These are phyloP conservation scores for Pseudopithomyces maydicus DNA, from an alignment of 2,329 filamentous ascomycete genomes.

Conservation along the genomic window DNA sequence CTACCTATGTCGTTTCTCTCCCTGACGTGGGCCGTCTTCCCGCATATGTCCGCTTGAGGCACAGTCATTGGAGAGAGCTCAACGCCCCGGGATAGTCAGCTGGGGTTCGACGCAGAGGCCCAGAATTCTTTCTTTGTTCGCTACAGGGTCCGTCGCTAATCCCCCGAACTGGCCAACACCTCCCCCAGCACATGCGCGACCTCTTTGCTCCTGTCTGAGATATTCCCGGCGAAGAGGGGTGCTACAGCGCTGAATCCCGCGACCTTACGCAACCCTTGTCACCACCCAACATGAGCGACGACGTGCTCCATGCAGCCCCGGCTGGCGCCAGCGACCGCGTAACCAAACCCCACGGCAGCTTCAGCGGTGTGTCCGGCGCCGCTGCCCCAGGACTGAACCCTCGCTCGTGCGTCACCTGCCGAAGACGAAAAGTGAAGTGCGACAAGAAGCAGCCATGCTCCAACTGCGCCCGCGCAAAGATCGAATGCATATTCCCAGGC, in stretches of 20 bases:
- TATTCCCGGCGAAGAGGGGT: background rate
- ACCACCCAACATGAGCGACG: slow-evolving; percentile 31
- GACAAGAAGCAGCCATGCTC: slow-evolving; percentile 78
- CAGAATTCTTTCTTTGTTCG: background rate
- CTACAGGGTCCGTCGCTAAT: background rate
- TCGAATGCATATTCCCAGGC: slow-evolving; percentile 75
- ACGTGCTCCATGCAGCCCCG: slow-evolving; percentile 18
- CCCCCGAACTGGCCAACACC: background rate
- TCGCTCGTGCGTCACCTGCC: slow-evolving; percentile 44
- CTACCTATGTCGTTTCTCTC: no score
- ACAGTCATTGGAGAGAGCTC: background rate
- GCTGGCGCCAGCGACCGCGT: slow-evolving; percentile 22
- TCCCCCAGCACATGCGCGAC: background rate
- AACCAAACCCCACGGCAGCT: slow-evolving; percentile 22
- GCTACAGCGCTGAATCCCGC: background rate
- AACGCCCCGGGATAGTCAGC: background rate
- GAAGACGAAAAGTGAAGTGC: slow-evolving; percentile 71
- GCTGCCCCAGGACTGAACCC: slow-evolving; percentile 28
- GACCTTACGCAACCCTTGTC: background rate
- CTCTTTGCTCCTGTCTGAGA: background rate
- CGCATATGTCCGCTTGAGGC: background rate
- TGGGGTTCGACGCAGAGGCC: background rate
- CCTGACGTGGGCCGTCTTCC: background rate
- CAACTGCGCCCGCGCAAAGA: slow-evolving; percentile 73
- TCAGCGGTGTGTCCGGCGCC: slow-evolving; percentile 22